Evolutionary conservation across 2,329 filamentous ascomycete genomes (phyloP).

Genomic region (Neopestalotiopsis sp.): DNA sequence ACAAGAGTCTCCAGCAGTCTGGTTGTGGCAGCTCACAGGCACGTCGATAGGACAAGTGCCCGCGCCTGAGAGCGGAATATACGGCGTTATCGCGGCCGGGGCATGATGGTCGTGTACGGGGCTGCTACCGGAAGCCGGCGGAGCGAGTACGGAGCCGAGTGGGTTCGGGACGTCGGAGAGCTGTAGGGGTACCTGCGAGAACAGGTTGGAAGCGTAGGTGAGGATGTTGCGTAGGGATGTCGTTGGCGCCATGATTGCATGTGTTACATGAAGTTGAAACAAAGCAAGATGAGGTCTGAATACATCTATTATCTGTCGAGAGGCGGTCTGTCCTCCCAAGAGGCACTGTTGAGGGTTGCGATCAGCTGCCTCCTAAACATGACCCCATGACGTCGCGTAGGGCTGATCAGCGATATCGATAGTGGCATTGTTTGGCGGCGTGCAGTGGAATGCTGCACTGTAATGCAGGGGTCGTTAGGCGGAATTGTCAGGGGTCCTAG

Average conservation of each 20-base stretch:
- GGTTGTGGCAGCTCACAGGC: constrained; percentile 46
- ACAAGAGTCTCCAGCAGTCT: constrained; percentile 42
- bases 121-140: constrained; percentile 20
- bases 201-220: constrained; percentile 38
- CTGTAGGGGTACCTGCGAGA: constrained; percentile 38
- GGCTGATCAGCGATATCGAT: constrained; percentile 9
- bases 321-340: not conserved
- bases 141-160: constrained; percentile 23
- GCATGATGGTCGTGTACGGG: constrained; percentile 9
- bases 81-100: constrained; percentile 32
- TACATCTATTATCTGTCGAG: not conserved
- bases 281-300: not conserved
- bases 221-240: constrained; percentile 37
- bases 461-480: not conserved
- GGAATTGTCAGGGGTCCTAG: not conserved
- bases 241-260: constrained; percentile 29
- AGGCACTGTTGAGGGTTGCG: not conserved
- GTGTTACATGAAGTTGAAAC: not conserved
- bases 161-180: constrained; percentile 29
- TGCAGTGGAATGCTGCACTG: not conserved
- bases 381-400: constrained; percentile 10
- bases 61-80: constrained; percentile 40
- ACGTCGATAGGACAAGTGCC: constrained; percentile 46
- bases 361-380: not conserved
- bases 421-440: not conserved